Evolutionary conservation across 257 asterid species (phyloP), one percentile per base, ranked within the genome.

Genomic region (Vinca minor): DNA sequence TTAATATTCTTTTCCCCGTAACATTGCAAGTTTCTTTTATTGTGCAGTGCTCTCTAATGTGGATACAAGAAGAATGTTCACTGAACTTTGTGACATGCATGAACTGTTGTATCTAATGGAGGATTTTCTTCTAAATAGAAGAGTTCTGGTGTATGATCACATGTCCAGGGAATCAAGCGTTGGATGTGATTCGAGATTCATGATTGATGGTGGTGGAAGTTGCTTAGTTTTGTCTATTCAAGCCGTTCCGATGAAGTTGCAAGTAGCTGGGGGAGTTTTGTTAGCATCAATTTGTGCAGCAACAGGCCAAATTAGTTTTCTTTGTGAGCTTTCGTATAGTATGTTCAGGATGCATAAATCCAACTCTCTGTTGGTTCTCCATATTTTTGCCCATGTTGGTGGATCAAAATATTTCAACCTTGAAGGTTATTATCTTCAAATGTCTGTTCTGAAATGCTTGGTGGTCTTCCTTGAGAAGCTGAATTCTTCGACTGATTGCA

Each of bases 321-420:
- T 89, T 73, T 85, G 96, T 76, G 98, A 87, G 82, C 76, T 78
- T 44, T 89, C 98, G 31, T 80, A 77, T 83, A 79, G 78, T 77
- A 77, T 89, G 65, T 59, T 93, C 58, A 69, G 77, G 63, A 69
- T 62, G 71, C 81, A 58, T 74, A 77, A 66, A 59, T 75, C 67
- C 48, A 78, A 83, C 62, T 56, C 75, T 57, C 63, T 73, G 48
- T 76, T 70, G 56, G 70, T 69, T 72, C 87, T 93, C 66, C 98
- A 93, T 75, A 63, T 81, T 66, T 89, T 93, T 79, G 95, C 90
- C 34, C 76, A 72, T 69, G 20, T 75, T 34, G 85, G 95, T 62
- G 97, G 95, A 48, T 64, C 94, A 28, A 76, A 71, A 63, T 89
- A 77, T 70, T 77, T 89, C 78, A 68, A 73, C 71, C 73, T 74